Percentiles rank a stretch among this genome's conserved stretches.
These are phyloP conservation scores for Colletotrichum nymphaeae DNA, from an alignment of 2,329 filamentous ascomycete genomes.

Conservation along the genomic window DNA sequence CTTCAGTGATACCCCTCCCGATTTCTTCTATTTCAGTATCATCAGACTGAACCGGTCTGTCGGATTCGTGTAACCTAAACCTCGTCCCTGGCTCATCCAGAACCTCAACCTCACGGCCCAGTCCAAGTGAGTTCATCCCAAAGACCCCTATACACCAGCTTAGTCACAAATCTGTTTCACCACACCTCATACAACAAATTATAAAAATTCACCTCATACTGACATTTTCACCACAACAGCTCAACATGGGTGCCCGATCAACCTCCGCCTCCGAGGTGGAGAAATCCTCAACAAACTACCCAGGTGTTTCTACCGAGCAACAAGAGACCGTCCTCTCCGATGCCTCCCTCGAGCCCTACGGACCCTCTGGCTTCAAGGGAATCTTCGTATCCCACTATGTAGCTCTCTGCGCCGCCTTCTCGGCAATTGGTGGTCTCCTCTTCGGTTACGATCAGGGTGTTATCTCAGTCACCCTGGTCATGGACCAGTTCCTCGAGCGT, in stretches of 20 bases:
- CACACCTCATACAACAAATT: neutral
- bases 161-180: conserved; percentile 18
- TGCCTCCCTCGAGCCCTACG: conserved; percentile 39
- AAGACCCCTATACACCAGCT: neutral
- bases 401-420: conserved; percentile 41
- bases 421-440: conserved; percentile 42
- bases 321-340: conserved; percentile 36
- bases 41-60: neutral
- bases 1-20: neutral
- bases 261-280: conserved; percentile 37
- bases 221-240: neutral
- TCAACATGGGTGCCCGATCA: conserved; percentile 21
- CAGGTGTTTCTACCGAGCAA: conserved; percentile 37
- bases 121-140: conserved; percentile 20
- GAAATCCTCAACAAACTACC: conserved; percentile 30
- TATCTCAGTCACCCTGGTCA: conserved; percentile 47
- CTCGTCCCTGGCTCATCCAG: neutral
- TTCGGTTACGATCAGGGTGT: conserved; percentile 62
- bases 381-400: conserved; percentile 47
- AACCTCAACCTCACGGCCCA: too few species aligned
- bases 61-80: neutral
- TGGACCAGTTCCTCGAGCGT: conserved; percentile 48
- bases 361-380: conserved; percentile 44
- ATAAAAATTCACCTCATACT: neutral
- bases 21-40: neutral